Base-by-base conservation (phyloP, 1,139 yeast genomes). In the Lodderomyces margitis region DNA sequence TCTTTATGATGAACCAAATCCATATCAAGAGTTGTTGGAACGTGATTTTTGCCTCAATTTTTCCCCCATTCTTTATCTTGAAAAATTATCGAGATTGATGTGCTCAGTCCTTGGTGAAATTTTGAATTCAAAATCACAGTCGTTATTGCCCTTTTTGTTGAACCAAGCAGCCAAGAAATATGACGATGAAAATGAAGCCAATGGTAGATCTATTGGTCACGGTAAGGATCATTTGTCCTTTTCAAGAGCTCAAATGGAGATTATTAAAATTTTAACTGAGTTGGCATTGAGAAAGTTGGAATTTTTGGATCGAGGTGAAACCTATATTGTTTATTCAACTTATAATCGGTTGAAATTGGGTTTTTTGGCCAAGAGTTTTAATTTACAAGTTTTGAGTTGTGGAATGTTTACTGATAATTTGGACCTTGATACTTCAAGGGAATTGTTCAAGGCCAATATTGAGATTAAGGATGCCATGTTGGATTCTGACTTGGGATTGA, bases 401-500 rank as follows among this genome's bases (percentile, higher is more conserved):
- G 75, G 78, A 5, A 59, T 66, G 53, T 64, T 68, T 46, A 62
- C 70, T 28, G 75, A 69, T 44, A 64, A 64, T 41, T 58, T 70
- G 41, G 69, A 65, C 34, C 44, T 61, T 32, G 62, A 63, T 36
- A 55, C 60, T 12, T 64, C 70, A 28, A 61, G 59, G 44, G 56
- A 58, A 21, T 56, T 69, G 17, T 70, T 72, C 52, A 67, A 62
- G 44, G 62, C 64, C 30, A 65, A 66, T 58, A 66, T 66, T 46
- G 64, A 68, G 19, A 68, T 70, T 46, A 66, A 62, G 39, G 68
- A 68, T 41, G 68, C 65, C 2, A 65, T 74, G 68, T 62, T 74
- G 44, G 76, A 68, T 47, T 57, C 63, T 5, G 71, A 69, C 46
- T 63, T 81, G 39, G 77, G 82, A 1, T 59, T 73, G 10, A 63